These are phyloP conservation scores for Coniochaeta prunicola DNA, from an alignment of 2,329 filamentous ascomycete species.

Conservation along the genomic window DNA sequence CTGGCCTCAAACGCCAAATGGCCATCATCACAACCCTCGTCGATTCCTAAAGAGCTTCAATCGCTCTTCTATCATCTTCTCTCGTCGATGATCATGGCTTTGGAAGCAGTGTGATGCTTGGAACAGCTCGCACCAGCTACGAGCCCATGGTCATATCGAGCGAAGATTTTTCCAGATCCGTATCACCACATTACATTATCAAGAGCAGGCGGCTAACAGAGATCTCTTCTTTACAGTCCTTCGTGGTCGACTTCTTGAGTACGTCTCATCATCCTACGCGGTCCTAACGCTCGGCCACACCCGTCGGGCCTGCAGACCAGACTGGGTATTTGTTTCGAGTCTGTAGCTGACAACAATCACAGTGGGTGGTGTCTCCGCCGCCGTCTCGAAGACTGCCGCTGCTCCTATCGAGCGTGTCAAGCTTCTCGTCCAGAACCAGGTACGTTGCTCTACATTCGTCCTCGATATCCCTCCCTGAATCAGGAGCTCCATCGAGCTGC, in stretches of 20 bases:
- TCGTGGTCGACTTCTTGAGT: slow-evolving; percentile 98
- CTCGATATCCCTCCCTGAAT: background rate
- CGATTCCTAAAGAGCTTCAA: background rate
- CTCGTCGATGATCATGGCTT: slow-evolving; percentile 8
- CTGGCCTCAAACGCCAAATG: background rate
- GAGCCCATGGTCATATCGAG: background rate
- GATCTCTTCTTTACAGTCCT: slow-evolving; percentile 60
- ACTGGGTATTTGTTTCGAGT: background rate
- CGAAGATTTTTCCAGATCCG: background rate
- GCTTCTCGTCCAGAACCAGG: slow-evolving; percentile 99
- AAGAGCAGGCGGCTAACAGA: slow-evolving; percentile 25
- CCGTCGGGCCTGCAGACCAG: slow-evolving; percentile 5
- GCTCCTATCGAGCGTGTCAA: slow-evolving; percentile 99
- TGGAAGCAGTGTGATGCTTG: background rate
- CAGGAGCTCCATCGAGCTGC: background rate
- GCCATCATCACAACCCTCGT: background rate
- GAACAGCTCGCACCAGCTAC: background rate
- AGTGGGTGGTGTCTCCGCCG: slow-evolving; percentile 99
- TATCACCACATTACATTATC: slow-evolving; percentile 2
- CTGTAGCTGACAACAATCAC: slow-evolving; percentile 13
- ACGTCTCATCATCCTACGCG: slow-evolving; percentile 44
- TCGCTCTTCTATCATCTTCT: background rate
- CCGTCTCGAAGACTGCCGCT: slow-evolving; percentile 99
- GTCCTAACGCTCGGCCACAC: background rate
- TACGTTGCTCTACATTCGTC: slow-evolving; percentile 43